These are phyloP conservation scores for Ophiostoma sp. DNA, from an alignment of 2,329 filamentous ascomycete species.

Conservation along the genomic window DNA sequence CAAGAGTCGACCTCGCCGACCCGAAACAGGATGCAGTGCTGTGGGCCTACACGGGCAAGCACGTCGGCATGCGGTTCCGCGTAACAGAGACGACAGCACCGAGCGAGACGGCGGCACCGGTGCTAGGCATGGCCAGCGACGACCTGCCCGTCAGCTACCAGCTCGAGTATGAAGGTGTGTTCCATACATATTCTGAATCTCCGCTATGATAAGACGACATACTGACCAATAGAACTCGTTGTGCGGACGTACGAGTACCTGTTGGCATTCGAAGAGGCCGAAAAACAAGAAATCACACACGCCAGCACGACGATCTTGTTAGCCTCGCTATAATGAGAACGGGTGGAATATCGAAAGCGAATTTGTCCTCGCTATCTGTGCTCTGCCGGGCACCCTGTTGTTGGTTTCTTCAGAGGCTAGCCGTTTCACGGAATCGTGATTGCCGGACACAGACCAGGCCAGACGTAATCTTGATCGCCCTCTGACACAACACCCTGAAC, in stretches of 20 bases:
- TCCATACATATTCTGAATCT: no score
- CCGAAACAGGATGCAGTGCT: slow-evolving; percentile 42
- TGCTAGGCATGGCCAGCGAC: slow-evolving; percentile 48
- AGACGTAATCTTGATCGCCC: background rate
- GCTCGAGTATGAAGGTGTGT: slow-evolving; percentile 62
- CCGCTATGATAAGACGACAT: background rate
- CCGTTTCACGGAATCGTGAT: background rate
- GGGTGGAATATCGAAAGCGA: background rate
- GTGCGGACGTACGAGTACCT: slow-evolving; percentile 60
- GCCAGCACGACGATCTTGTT: background rate
- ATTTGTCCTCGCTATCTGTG: no score
- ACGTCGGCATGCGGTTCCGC: slow-evolving; percentile 63
- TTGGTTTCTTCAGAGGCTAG: background rate
- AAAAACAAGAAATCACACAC: slow-evolving; percentile 46
- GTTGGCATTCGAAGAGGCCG: slow-evolving; percentile 59
- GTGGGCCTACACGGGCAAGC: slow-evolving; percentile 60
- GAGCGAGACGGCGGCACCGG: slow-evolving; percentile 41
- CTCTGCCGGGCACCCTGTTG: background rate
- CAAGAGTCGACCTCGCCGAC: slow-evolving; percentile 21
- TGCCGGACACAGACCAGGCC: background rate
- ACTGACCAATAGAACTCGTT: slow-evolving; percentile 48
- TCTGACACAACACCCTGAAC: background rate
- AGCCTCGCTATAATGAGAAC: background rate
- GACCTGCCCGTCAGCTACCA: slow-evolving; percentile 64
- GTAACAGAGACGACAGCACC: slow-evolving; percentile 45